Evolutionary conservation across 2,329 filamentous ascomycete genomes (phyloP).

Genomic region (Arthroderma uncinatum): DNA sequence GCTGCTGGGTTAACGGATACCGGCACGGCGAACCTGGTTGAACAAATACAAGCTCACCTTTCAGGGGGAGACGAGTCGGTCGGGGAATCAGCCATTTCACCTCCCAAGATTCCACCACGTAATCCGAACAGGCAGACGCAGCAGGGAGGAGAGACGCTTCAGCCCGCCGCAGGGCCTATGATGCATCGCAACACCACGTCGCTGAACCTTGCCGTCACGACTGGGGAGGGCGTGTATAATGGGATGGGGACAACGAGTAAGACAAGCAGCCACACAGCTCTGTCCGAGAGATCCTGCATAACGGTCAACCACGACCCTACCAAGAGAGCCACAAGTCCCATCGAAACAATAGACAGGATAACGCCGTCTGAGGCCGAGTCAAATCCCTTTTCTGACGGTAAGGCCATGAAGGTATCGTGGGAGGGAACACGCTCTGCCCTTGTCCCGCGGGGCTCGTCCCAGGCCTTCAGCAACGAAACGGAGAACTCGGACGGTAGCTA

Average conservation of each 20-base stretch:
- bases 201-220: not conserved
- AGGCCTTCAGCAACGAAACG: slow-evolving; percentile 3
- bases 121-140: not conserved
- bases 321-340: slow-evolving; percentile 17
- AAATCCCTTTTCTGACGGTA: slow-evolving; percentile 14
- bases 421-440: not conserved
- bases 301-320: slow-evolving; percentile 28
- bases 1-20: not conserved
- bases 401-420: slow-evolving; percentile 4
- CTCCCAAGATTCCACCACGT: not conserved
- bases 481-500: slow-evolving; percentile 1
- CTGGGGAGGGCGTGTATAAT: not conserved
- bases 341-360: slow-evolving; percentile 8
- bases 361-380: slow-evolving; percentile 2
- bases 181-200: not conserved
- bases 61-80: not conserved
- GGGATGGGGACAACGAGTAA: slow-evolving; percentile 18
- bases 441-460: slow-evolving; percentile 7
- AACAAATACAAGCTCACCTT: not conserved
- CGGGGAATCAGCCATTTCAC: not conserved
- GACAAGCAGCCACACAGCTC: slow-evolving; percentile 24
- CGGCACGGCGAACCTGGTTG: not conserved
- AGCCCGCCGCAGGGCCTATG: not conserved
- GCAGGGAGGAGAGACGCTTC: too few species aligned
- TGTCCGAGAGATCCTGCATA: slow-evolving; percentile 23